A percentile compares a stretch with the other conserved stretches of the same genome.
phyloP scores from a whole-genome alignment of 495 filamentous ascomycete genomes.

The Durotheca rogersii region DNA sequence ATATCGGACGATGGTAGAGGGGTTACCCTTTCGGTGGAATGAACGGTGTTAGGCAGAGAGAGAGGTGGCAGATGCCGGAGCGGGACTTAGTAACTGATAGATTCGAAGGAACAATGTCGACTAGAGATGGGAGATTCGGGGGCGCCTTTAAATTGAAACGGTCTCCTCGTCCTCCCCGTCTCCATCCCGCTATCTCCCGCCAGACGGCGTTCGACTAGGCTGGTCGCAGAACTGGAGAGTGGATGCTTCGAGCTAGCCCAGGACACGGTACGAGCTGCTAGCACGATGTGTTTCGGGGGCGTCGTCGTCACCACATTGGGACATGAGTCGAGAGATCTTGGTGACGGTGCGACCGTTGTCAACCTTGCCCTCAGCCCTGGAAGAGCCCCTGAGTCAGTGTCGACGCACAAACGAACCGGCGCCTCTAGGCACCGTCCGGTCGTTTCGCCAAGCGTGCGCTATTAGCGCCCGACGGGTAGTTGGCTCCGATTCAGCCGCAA shows the following conservation, averaged over 20 bases:
- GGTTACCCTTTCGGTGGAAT: too few relatives aligned
- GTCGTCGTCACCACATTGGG: too few relatives aligned
- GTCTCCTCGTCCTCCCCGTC: too few relatives aligned
- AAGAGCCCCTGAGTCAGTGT: background rate
- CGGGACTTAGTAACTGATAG: background rate
- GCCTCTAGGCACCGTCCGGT: background rate
- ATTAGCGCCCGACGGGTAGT: background rate
- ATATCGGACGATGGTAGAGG: constrained; percentile 30
- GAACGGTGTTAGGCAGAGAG: too few relatives aligned
- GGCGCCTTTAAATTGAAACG: constrained; percentile 7
- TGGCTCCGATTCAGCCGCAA: constrained; percentile 1
- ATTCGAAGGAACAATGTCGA: background rate
- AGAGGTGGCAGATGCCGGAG: background rate
- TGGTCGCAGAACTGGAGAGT: background rate
- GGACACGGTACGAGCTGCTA: too few relatives aligned
- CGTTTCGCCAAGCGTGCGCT: constrained; percentile 7
- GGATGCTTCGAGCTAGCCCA: constrained; percentile 14
- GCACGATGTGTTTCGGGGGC: too few relatives aligned
- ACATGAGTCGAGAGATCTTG: too few relatives aligned
- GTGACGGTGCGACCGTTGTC: too few relatives aligned
- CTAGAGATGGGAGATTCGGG: background rate
- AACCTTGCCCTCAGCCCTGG: constrained; percentile 9
- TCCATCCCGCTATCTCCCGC: background rate
- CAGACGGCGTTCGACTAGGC: constrained; percentile 1
- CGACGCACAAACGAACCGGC: background rate